Evolutionary conservation across 306 rosid genomes (phyloP), one percentile per base, ranked within the genome.

Genomic region (Acacia acuminata): DNA sequence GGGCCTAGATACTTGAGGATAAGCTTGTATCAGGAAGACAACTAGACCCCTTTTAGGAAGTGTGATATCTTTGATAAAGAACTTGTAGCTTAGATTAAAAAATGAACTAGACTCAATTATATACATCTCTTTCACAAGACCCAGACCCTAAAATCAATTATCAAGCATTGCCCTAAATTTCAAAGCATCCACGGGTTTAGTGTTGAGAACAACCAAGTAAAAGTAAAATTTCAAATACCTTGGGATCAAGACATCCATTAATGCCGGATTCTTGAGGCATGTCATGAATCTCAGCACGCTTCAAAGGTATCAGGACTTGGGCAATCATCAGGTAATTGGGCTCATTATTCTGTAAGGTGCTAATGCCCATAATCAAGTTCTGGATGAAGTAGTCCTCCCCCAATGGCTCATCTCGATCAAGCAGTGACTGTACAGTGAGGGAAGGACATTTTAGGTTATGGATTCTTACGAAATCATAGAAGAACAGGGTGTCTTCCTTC

Each of bases 401-500:
- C 86, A 3, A 97, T 0, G 27, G 98, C 79, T 94, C 98, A 5
- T 90, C 91, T 8, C 97, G 89, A 72, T 92, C 97, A 0, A 97
- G 97, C 27, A 96, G 90, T 97, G 98, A 96, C 66, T 96, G 94
- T 43, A 96, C 98, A 43, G 99, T 96, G 79, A 96, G 98, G 0
- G 98, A 94, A 11, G 99, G 99, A 97, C 99, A 96, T 74, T 94
- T 98, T 14, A 96, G 89, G n/a, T 98, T 98, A 73, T 96, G 98
- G 5, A 97, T 96, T 96, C 91, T 92, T 24, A 96, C 93, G 48
- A 96, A 91, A 88, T 96, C 99, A 89, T 96, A 42, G 2, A 27
- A 27, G 27, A 27, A 27, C 1, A 1, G 27, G 1, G 27, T 27
- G 32, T 30, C 2, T 30, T 30, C 2, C 32, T 30, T 30, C 32